Conservation (phyloP, 768 basidiomycete species). For the Rhodosporidiobolus sp. region DNA sequence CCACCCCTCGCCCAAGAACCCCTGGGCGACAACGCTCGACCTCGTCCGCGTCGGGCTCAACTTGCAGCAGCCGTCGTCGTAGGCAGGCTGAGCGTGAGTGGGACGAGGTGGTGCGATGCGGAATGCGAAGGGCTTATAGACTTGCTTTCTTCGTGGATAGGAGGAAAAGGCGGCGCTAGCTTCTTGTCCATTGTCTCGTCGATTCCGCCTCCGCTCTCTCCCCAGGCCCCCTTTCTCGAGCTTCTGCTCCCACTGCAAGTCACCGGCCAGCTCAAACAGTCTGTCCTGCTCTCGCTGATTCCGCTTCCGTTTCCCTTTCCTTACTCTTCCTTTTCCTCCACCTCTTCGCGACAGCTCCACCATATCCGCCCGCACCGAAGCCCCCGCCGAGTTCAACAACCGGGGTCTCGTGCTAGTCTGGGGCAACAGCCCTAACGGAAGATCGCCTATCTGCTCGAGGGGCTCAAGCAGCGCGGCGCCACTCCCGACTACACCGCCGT, state of each 20-base stretch:
- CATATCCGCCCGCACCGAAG: conserved; percentile 21
- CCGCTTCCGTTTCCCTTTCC: not conserved
- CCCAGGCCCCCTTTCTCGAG: not conserved
- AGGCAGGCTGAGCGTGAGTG: too few relatives aligned
- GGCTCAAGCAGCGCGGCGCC: conserved; percentile 19
- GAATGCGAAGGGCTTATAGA: too few relatives aligned
- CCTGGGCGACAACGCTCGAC: conserved; percentile 36
- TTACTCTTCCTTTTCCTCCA: not conserved
- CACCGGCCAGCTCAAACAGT: too few relatives aligned
- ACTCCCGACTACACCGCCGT: conserved; percentile 27
- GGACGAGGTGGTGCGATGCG: too few relatives aligned
- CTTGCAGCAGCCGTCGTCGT: conserved; percentile 3
- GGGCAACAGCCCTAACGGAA: conserved; percentile 28
- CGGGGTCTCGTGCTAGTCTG: conserved; percentile 22
- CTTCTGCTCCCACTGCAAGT: not conserved
- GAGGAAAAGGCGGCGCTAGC: too few relatives aligned
- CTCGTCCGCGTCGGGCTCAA: conserved; percentile 6
- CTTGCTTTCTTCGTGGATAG: too few relatives aligned
- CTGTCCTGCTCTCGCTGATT: not conserved
- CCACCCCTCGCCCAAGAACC: conserved; percentile 40
- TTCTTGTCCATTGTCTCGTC: not conserved
- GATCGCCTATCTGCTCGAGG: conserved; percentile 15
- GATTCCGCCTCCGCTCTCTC: not conserved
- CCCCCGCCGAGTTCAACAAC: conserved; percentile 10
- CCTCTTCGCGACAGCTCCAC: too few relatives aligned